These are phyloP conservation scores for Juglanconis sp. DNA, from an alignment of 2,329 filamentous ascomycete genomes.

Conservation along the genomic window DNA sequence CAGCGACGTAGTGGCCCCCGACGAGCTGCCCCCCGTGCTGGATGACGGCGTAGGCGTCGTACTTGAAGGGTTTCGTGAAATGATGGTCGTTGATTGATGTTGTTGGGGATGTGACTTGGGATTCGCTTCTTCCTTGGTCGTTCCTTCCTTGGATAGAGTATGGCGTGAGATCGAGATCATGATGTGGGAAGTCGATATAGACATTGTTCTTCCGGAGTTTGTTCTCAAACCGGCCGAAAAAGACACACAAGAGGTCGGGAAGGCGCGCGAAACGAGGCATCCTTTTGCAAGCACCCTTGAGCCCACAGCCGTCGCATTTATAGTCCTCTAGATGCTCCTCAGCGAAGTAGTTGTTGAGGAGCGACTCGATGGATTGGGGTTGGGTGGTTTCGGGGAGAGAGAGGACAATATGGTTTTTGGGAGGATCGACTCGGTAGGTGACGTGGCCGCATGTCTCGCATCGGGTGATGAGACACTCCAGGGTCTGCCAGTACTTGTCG, in stretches of 20 bases:
- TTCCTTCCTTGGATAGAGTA: conserved; percentile 38
- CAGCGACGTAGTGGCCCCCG: conserved; percentile 77
- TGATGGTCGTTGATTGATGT: conserved; percentile 33
- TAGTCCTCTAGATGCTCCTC: conserved; percentile 67
- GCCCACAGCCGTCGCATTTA: conserved; percentile 72
- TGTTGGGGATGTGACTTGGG: conserved; percentile 19
- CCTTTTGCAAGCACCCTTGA: conserved; percentile 64
- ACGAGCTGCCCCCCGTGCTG: conserved; percentile 69
- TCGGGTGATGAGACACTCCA: conserved; percentile 69
- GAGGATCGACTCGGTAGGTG: conserved; percentile 37
- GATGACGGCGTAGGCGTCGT: conserved; percentile 84
- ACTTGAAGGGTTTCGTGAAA: conserved; percentile 60
- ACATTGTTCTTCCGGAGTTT: conserved; percentile 63
- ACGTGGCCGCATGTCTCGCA: conserved; percentile 59
- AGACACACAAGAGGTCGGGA: conserved; percentile 74
- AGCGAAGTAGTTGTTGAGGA: conserved; percentile 66
- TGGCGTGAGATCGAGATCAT: conserved; percentile 56
- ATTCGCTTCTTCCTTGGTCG: conserved; percentile 3
- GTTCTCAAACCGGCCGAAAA: conserved; percentile 61
- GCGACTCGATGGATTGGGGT: conserved; percentile 50
- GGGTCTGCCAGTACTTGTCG: conserved; percentile 74
- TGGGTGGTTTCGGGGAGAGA: conserved; percentile 32
- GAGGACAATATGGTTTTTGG: conserved; percentile 53
- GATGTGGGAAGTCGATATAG: conserved; percentile 72
- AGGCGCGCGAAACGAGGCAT: conserved; percentile 73